These are phyloP conservation scores for Geotrichum histeridarum DNA, from an alignment of 1,139 yeast species.

Conservation along the genomic window DNA sequence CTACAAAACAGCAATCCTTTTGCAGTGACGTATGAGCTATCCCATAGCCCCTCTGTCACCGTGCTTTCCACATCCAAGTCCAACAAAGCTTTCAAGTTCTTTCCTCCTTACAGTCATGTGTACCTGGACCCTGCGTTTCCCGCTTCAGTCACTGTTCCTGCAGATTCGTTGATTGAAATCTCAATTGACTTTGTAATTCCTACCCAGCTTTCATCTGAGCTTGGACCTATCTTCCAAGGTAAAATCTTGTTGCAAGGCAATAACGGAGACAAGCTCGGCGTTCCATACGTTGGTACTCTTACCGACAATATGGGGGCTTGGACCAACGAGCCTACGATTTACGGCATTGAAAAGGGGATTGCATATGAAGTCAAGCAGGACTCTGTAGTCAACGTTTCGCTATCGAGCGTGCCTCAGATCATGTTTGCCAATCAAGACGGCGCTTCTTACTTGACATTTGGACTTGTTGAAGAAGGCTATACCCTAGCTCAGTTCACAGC, in stretches of 20 bases:
- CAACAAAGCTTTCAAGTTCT: conserved; percentile 9
- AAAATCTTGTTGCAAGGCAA: conserved; percentile 6
- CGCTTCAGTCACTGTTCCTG: conserved; percentile 7
- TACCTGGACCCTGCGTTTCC: conserved; percentile 2
- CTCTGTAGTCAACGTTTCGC: not conserved
- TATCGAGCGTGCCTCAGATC: conserved; percentile 8
- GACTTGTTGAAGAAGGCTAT: conserved; percentile 4
- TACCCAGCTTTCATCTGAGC: not conserved
- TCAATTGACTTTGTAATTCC: conserved; percentile 7
- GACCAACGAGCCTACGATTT: conserved; percentile 8
- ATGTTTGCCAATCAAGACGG: conserved; percentile 3
- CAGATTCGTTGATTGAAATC: conserved; percentile 1
- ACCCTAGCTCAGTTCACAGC: conserved; percentile 5
- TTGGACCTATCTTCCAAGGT: conserved; percentile 11
- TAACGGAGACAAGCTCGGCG: conserved; percentile 5
- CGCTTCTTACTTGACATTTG: conserved; percentile 15
- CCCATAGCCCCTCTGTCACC: conserved; percentile 21
- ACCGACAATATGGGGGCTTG: conserved; percentile 5
- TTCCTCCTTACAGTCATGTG: conserved; percentile 19
- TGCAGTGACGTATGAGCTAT: conserved; percentile 20
- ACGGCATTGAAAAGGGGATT: not conserved
- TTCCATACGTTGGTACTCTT: conserved; percentile 10
- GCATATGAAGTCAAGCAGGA: conserved; percentile 3
- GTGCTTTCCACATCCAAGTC: conserved; percentile 7
- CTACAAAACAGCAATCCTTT: conserved; percentile 19